These are phyloP conservation scores for Mortierella sp. DNA, from an alignment of 371 early-diverging fungal species.

Conservation along the genomic window DNA sequence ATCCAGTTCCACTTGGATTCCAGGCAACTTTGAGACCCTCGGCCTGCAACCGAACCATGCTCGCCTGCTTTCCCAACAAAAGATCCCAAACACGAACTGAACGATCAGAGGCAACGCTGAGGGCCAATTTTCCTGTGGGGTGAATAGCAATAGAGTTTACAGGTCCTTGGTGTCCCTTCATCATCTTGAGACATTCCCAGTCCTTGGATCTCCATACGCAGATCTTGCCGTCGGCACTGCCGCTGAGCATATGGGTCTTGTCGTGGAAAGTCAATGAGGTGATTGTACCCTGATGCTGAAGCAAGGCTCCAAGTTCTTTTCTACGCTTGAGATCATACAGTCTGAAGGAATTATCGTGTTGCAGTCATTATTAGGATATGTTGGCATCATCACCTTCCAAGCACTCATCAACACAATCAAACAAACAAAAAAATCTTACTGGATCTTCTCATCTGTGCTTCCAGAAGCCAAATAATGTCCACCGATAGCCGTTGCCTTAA, in stretches of 20 bases:
- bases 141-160: conserved; percentile 88
- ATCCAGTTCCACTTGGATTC: conserved; percentile 78
- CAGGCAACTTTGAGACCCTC: conserved; percentile 79
- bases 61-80: conserved; percentile 85
- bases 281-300: conserved; percentile 93
- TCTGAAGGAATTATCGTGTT: conserved; percentile 36
- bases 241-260: conserved; percentile 86
- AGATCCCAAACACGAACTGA: conserved; percentile 93
- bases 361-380: background rate
- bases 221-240: conserved; percentile 89
- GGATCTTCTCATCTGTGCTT: conserved; percentile 94
- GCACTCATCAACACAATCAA: background rate
- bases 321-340: conserved; percentile 89
- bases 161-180: conserved; percentile 89
- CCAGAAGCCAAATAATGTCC: conserved; percentile 92
- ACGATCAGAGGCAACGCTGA: conserved; percentile 84
- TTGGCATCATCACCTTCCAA: background rate
- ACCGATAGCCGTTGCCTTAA: conserved; percentile 85
- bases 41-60: conserved; percentile 48
- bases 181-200: conserved; percentile 93
- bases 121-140: conserved; percentile 92
- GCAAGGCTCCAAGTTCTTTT: conserved; percentile 91
- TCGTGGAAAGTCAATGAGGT: conserved; percentile 85
- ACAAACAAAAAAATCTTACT: conserved; percentile 43
- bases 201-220: conserved; percentile 93